Evolutionary conservation across 345 rosid species (phyloP), one percentile per base, ranked within the genome.

Genomic region (Gossypium sturtianum): DNA sequence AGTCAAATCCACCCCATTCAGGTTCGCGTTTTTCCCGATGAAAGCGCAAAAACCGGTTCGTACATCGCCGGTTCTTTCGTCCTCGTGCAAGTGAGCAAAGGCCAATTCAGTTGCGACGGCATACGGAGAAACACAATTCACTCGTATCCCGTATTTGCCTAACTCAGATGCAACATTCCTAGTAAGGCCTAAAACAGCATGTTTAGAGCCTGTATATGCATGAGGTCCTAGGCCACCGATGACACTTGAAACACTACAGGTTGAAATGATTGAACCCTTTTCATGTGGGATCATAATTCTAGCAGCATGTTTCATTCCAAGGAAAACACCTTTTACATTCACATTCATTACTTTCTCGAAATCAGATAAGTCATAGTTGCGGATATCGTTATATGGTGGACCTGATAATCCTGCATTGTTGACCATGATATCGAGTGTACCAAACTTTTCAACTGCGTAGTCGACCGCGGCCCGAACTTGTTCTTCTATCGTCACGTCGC

Each of bases 51-150:
- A 86, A 53, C 88, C 97, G 0, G 1, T 77, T 74, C 75, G 7
- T 0, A 86, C 88, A 44, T 82, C 97, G 9, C 89, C 93, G 0
- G 91, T 92, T 77, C 94, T 85, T 79, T 92, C 90, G 0, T 87
- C 97, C 81, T 85, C 90, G 0, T 79, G 97, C 79, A 92, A 80
- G 86, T 91, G 91, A 82, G 95, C 89, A 77, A 92, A 13, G 0
- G 97, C 83, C 75, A 94, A 83, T 43, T 81, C 78, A 0, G 97
- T 94, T 2, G 81, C 71, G 41, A 91, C 89, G 1, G 80, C 88
- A n/a, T 92, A 94, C 67, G 98, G 97, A 3, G 98, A 94, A 70
- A 94, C 91, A 17, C 97, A 94, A 87, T 94, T 94, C 64, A 94
- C 94, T 0, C 97, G 93, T 70, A 94, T 94, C 77, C 97, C 97